Conservation (phyloP, 371 early-diverging fungal species). For the Mucor racemosus region DNA sequence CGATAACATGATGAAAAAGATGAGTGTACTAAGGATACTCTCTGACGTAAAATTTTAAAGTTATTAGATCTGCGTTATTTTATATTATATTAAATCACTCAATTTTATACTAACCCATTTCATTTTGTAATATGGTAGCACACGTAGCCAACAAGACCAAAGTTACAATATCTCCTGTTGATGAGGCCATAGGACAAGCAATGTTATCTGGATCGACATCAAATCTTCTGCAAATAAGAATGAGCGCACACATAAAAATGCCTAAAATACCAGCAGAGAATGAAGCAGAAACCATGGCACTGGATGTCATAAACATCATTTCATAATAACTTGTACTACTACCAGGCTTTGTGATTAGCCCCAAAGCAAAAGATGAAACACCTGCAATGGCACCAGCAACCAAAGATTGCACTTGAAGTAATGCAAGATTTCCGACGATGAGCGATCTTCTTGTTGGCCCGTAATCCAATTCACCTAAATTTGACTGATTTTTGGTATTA, state of each 20-base stretch:
- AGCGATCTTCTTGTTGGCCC: slow-evolving; percentile 52
- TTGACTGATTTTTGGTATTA: slow-evolving; percentile 47
- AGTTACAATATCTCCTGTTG: slow-evolving; percentile 76
- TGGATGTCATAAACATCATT: slow-evolving; percentile 67
- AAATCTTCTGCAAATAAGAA: slow-evolving; percentile 63
- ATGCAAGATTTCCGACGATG: slow-evolving; percentile 68
- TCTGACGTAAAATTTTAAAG: slow-evolving; percentile 23
- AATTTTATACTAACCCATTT: slow-evolving; percentile 41
- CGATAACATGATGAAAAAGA: slow-evolving; percentile 48
- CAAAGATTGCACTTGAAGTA: slow-evolving; percentile 75
- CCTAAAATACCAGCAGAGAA: slow-evolving; percentile 77
- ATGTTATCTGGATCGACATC: slow-evolving; percentile 80
- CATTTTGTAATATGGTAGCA: slow-evolving; percentile 47
- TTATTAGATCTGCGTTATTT: slow-evolving; percentile 7
- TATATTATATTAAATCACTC: slow-evolving; percentile 10
- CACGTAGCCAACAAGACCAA: slow-evolving; percentile 61
- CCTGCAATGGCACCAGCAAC: slow-evolving; percentile 74
- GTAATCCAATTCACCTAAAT: slow-evolving; percentile 68
- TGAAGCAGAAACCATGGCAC: slow-evolving; percentile 73
- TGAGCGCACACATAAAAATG: slow-evolving; percentile 69
- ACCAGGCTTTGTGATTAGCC: slow-evolving; percentile 60
- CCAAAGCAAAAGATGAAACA: slow-evolving; percentile 65
- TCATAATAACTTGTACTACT: slow-evolving; percentile 53
- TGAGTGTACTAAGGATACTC: slow-evolving; percentile 53
- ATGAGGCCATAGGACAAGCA: slow-evolving; percentile 74